Base-by-base conservation (phyloP, 495 filamentous ascomycete species). In the Aspergillus biplanus region DNA sequence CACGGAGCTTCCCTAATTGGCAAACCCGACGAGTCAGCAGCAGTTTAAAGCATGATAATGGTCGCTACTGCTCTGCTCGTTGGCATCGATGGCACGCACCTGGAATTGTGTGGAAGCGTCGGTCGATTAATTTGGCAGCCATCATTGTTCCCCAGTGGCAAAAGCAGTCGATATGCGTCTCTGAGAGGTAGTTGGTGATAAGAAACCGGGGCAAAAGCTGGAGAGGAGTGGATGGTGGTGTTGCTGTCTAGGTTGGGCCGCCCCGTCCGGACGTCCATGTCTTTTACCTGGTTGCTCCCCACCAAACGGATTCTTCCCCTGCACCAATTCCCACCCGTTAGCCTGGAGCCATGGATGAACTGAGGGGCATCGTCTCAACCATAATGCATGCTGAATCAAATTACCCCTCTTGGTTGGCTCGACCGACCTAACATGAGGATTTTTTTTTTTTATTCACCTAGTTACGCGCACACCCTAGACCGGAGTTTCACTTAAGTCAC, bases 1-100 rank as follows among this genome's bases (percentile, higher is more conserved):
- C 83, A 49, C 83, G 83, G 8, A 96, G 78, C 70, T 88, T 90
- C 35, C 92, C 92, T 92, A 62, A 7, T 44, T 27, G 62, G 13
- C 33, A 46, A 27, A 27, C 15, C 58, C 58, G 13, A 34, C 63
- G 9, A 35, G 56, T 68, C 47, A 71, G 46, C 44, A 58, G 16
- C 15, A 6, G 1, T 44, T 16, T 52, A 37, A 42, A 21, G 47
- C 11, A 18, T 5, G 39, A 39, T 33, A 7, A 32, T 61, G 33
- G 42, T 33, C 52, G 27, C 31, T 33, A 35, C 37, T 16, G 11
- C 37, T 7, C 31, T n/a, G 56, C 13, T 9, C 7, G 12, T 18
- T 50, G 18, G 47, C 46, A 18, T 49, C 7, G 7, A 6, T 7
- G 56, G 44, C 18, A 66, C 68, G 4, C 52, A 82, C 81, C 80